Evolutionary conservation across 306 rosid species (phyloP).

Genomic region (Cicer pinnatifidum): DNA sequence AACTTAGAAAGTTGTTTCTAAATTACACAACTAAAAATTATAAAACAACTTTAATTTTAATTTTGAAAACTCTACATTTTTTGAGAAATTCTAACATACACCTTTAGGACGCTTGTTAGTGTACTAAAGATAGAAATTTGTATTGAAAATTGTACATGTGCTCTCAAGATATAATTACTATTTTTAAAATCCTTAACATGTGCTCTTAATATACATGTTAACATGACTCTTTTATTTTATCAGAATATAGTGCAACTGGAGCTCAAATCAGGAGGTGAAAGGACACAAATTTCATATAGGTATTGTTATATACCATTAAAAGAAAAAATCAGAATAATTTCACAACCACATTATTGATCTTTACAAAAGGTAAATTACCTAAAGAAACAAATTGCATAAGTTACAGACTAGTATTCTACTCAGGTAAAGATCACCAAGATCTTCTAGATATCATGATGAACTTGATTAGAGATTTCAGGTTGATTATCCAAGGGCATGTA

Average conservation of each 20-base stretch:
- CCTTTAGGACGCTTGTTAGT: no score
- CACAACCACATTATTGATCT: constrained; percentile 26
- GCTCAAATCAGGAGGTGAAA: neutral
- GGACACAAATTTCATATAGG: constrained; percentile 6
- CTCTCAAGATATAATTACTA: no score
- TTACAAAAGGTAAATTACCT: constrained; percentile 40
- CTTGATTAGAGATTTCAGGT: constrained; percentile 61
- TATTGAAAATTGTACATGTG: no score
- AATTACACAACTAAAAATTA: no score
- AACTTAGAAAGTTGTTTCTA: no score
- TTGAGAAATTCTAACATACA: no score
- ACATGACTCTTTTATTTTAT: no score
- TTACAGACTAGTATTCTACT: constrained; percentile 16
- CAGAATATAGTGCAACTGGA: neutral
- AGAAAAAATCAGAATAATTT: neutral
- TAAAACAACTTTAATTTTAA: no score
- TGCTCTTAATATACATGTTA: no score
- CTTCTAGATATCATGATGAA: constrained; percentile 50
- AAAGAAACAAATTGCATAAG: constrained; percentile 11
- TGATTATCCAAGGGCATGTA: constrained; percentile 96
- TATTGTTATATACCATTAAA: neutral
- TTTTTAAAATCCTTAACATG: no score
- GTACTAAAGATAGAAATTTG: no score
- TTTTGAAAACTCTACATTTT: no score
- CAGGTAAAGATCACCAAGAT: constrained; percentile 5